Evolutionary conservation across 768 basidiomycete genomes (phyloP), one percentile per base, ranked within the genome.

Genomic region (Exidia glandulosa): DNA sequence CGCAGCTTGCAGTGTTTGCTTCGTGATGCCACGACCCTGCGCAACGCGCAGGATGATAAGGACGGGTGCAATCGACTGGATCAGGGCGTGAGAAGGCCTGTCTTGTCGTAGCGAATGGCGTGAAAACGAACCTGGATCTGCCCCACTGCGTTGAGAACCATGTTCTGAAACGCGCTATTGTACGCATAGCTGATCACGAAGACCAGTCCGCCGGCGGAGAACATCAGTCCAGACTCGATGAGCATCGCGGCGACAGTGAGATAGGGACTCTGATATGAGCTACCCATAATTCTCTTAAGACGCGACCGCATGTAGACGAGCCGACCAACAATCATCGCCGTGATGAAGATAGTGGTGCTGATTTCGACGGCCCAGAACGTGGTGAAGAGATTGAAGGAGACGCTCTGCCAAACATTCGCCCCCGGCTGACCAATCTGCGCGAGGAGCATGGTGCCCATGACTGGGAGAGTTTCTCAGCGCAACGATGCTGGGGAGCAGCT

Each of bases 1-100:
- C 1, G 41, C 23, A 19, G 41, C 41, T 19, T 19, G 16, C 10
- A 45, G 41, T 23, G 32, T 13, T 19, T 30, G n/a, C 14, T 47
- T 27, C 13, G 23, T 32, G 12, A 59, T 30, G 14, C 64, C 68
- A 9, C 63, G 59, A 5, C 74, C 75, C 47, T 58, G 64, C 1
- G 69, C 70, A 29, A 76, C 71, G 2, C 75, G 71, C 16, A 72
- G 63, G 60, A 75, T 69, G 62, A 77, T 75, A 48, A 72, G 60
- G 13, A 71, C 31, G 27, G 74, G 69, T 0, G 70, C 69, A 58
- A 76, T 71, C 29, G 66, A 67, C 74, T 76, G 16, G n/a, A n/a
- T n/a, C n/a, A n/a, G n/a, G 16, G 2, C 13, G 19, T 54, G 5
- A 56, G 23, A 31, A 7, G 25, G 30, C 13, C 37, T 52, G 29